Base-by-base conservation (phyloP, 306 rosid species). In the Alnus glutinosa region DNA sequence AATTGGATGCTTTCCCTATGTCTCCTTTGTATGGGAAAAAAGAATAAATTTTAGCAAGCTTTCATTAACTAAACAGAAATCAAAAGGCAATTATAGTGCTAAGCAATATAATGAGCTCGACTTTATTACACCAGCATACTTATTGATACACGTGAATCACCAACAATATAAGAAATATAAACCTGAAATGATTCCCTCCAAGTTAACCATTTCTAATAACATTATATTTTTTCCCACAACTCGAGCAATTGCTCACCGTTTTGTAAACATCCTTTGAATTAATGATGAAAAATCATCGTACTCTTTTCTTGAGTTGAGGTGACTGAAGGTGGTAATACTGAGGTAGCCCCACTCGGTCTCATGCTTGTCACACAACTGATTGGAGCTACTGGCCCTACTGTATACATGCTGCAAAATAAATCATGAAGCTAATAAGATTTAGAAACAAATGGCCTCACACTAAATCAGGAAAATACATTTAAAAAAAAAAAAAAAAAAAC, bases 261-360 rank as follows among this genome's bases (percentile, higher is more conserved):
- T 95, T 34, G 90, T 71, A 70, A 93, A 93, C 93, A 93, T 87
- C 80, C 98, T 96, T 52, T 88, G 94, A 36, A 97, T 89, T 78
- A 95, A 78, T 54, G 96, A 89, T 50, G 97, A 93, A 86, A 95
- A 95, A 85, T 93, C 99, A 51, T 85, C 89, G 46, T 93, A 94
- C 28, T 23, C 28, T 80, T 91, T 89, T 4, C 79, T 91, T 85
- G 84, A 28, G 90, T 73, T 47, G 91, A n/a, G 71, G 89, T 64
- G 44, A 79, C 79, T 3, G 97, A 91, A 30, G 92, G 73, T 1
- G 94, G 89, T 44, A 88, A 81, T 28, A 87, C 78, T 39, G 94
- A 75, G 74, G 88, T 92, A 77, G 87, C 79, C 70, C 88, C 90
- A 69, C 72, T 86, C 9, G 10, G 87, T 78, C 87, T 90, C 11